A percentile compares a stretch with the other conserved stretches of the same genome.
These are phyloP conservation scores for Suhomyces terraborum DNA, from an alignment of 1,139 yeast species.

Conservation along the genomic window DNA sequence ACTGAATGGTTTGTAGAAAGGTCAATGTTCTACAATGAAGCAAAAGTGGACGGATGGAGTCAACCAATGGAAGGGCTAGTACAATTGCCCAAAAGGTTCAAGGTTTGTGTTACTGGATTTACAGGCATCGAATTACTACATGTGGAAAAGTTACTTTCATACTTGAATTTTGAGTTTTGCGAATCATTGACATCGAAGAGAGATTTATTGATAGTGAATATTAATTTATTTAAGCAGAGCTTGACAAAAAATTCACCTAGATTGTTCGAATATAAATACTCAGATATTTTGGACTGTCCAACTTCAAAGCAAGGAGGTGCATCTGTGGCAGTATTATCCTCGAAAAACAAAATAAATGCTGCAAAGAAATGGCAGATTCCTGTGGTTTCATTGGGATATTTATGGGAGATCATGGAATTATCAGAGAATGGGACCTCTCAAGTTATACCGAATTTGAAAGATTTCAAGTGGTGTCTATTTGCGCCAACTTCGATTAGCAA, in stretches of 20 bases:
- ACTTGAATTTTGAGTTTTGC: conserved; percentile 53
- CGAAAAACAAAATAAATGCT: conserved; percentile 56
- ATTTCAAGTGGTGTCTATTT: conserved; percentile 54
- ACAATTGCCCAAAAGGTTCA: conserved; percentile 38
- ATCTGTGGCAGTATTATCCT: conserved; percentile 43
- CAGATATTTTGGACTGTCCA: conserved; percentile 40
- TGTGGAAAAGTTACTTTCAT: conserved; percentile 58
- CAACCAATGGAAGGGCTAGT: conserved; percentile 51
- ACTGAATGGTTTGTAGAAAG: conserved; percentile 92
- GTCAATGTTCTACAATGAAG: conserved; percentile 59
- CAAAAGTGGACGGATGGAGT: conserved; percentile 73
- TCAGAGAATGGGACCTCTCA: conserved; percentile 22
- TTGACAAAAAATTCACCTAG: conserved; percentile 42
- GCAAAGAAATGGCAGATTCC: conserved; percentile 60
- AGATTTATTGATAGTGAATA: conserved; percentile 65
- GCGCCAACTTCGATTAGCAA: conserved; percentile 40
- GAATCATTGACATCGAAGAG: conserved; percentile 56
- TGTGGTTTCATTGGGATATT: conserved; percentile 52
- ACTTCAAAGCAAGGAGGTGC: conserved; percentile 30
- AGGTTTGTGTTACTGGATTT: conserved; percentile 75
- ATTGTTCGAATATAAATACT: conserved; percentile 38
- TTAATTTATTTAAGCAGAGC: conserved; percentile 48
- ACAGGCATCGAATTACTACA: conserved; percentile 82
- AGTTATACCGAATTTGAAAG: conserved; percentile 37
- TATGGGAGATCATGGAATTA: conserved; percentile 47